These are phyloP conservation scores for Colletotrichum viniferum DNA, from an alignment of 2,329 filamentous ascomycete genomes.

Conservation along the genomic window DNA sequence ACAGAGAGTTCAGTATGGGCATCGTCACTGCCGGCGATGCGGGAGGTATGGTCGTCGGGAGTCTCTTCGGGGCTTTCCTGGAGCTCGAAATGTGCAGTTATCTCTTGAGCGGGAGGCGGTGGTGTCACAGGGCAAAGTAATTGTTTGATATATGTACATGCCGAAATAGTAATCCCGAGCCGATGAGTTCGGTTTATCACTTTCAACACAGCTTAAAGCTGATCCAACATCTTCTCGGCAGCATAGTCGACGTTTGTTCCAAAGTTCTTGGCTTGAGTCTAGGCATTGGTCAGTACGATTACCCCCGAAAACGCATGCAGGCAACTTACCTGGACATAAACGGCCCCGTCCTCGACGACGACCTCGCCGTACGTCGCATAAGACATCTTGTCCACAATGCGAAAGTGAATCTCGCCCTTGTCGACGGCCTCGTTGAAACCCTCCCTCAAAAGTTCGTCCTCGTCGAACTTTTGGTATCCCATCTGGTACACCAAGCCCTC, in stretches of 20 bases:
- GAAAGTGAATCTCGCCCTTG: slow-evolving; percentile 46
- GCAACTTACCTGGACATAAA: slow-evolving; percentile 52
- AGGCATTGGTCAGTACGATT: not conserved
- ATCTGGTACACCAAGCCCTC: slow-evolving; percentile 46
- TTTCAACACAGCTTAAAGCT: slow-evolving; percentile 28
- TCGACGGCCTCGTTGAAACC: slow-evolving; percentile 51
- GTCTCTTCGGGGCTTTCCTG: slow-evolving; percentile 27
- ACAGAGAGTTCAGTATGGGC: slow-evolving; percentile 33
- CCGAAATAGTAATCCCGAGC: not conserved
- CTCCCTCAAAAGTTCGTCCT: slow-evolving; percentile 54
- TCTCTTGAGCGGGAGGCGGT: not conserved
- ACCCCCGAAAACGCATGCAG: too few species aligned
- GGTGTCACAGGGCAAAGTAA: not conserved
- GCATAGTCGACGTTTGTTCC: slow-evolving; percentile 40
- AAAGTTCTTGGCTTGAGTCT: slow-evolving; percentile 39
- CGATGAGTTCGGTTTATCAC: not conserved
- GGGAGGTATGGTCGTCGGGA: slow-evolving; percentile 29
- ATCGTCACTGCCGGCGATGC: slow-evolving; percentile 32
- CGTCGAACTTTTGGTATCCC: slow-evolving; percentile 46
- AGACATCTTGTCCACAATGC: slow-evolving; percentile 50
- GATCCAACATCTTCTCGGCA: slow-evolving; percentile 38
- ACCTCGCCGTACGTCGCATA: slow-evolving; percentile 48
- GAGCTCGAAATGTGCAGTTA: slow-evolving; percentile 21
- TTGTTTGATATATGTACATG: not conserved
- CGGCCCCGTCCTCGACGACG: slow-evolving; percentile 50